These are phyloP conservation scores for Staphylotrichum longicolle DNA, from an alignment of 495 filamentous ascomycete species.

Conservation along the genomic window DNA sequence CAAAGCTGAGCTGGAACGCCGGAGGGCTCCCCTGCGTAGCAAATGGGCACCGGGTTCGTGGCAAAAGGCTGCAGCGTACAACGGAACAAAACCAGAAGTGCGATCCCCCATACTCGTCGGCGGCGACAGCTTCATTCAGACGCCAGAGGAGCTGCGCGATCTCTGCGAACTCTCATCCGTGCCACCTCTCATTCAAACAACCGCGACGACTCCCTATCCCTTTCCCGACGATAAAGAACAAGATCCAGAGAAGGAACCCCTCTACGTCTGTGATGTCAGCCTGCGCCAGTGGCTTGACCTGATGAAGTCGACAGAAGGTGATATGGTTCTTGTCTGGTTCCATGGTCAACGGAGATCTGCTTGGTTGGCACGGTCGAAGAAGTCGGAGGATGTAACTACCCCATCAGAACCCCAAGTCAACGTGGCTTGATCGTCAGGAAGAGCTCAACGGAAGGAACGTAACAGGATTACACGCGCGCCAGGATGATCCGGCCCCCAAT, in stretches of 20 bases:
- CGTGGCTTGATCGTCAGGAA: too few species aligned
- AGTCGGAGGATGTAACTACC: not conserved
- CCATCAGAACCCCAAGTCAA: too few species aligned
- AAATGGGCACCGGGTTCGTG: slow-evolving; percentile 1
- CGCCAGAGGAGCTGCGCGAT: not conserved
- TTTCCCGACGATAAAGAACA: not conserved
- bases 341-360: not conserved
- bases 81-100: slow-evolving; percentile 3
- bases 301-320: not conserved
- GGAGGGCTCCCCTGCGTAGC: not conserved
- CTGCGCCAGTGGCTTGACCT: not conserved
- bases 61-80: not conserved
- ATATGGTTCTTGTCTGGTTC: not conserved
- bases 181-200: not conserved
- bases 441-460: too few species aligned
- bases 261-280: not conserved
- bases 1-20: not conserved
- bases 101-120: not conserved
- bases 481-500: too few species aligned
- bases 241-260: not conserved
- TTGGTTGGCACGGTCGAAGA: not conserved
- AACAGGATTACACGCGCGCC: too few species aligned
- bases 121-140: not conserved
- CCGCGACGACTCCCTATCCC: not conserved
- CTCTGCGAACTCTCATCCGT: not conserved